Evolutionary conservation across 768 basidiomycete species (phyloP).

Genomic region (Leccinum obscurum): DNA sequence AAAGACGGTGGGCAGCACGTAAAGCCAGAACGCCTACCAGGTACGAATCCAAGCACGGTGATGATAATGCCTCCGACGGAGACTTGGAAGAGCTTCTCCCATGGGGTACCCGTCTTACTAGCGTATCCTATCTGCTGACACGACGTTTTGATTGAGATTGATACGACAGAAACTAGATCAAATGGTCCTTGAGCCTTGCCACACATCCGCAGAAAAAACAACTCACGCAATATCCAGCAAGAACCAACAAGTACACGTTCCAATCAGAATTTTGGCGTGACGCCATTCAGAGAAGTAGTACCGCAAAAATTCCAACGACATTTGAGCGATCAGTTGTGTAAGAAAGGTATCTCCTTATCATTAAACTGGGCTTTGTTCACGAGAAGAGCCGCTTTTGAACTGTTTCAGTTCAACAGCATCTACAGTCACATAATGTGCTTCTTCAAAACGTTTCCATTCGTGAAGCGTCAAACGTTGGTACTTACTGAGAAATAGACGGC

Average conservation of each 20-base stretch:
- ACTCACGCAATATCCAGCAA: slow-evolving; percentile 66
- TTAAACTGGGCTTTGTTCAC: slow-evolving; percentile 49
- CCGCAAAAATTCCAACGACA: slow-evolving; percentile 49
- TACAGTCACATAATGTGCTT: slow-evolving; percentile 34
- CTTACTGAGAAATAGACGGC: too few relatives aligned
- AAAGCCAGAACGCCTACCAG: too few relatives aligned
- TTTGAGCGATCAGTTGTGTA: background rate
- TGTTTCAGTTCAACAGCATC: slow-evolving; percentile 36
- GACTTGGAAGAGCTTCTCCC: too few relatives aligned
- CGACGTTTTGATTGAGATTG: slow-evolving; percentile 72
- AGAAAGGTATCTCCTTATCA: slow-evolving; percentile 31
- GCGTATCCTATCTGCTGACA: slow-evolving; percentile 70
- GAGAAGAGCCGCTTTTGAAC: slow-evolving; percentile 20
- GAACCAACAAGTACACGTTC: slow-evolving; percentile 73
- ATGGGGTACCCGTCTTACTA: slow-evolving; percentile 44
- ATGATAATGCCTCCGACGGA: too few relatives aligned
- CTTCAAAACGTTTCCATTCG: slow-evolving; percentile 59
- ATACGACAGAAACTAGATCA: slow-evolving; percentile 68
- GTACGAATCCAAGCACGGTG: too few relatives aligned
- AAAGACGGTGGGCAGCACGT: too few relatives aligned
- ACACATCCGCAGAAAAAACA: background rate
- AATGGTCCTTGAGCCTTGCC: background rate
- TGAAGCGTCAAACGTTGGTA: slow-evolving; percentile 75
- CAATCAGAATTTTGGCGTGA: slow-evolving; percentile 65
- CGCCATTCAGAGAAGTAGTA: slow-evolving; percentile 81